phyloP scores from a whole-genome alignment of 2,329 filamentous ascomycete species.

The Fusarium sp. region DNA sequence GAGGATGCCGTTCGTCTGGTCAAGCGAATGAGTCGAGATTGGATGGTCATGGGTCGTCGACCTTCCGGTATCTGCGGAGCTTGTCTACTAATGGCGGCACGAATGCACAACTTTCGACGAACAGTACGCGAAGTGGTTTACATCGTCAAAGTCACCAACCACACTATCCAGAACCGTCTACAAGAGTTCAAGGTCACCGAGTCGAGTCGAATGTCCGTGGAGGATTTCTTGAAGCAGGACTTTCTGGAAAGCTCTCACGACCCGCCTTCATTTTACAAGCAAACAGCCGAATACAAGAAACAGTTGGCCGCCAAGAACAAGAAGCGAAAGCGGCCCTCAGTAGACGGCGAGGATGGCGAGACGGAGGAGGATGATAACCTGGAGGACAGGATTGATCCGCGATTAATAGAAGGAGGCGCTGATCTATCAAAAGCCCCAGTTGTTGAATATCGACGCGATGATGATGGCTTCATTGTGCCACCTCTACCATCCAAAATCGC shows the following conservation, averaged over 20 bases:
- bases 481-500: slow-evolving; percentile 59
- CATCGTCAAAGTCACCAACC: slow-evolving; percentile 94
- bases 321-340: slow-evolving; percentile 60
- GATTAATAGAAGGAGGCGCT: slow-evolving; percentile 50
- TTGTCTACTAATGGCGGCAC: slow-evolving; percentile 91
- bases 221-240: slow-evolving; percentile 81
- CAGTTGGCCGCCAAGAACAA: slow-evolving; percentile 63
- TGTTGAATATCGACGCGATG: slow-evolving; percentile 65
- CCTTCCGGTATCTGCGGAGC: slow-evolving; percentile 95
- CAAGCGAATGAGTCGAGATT: slow-evolving; percentile 93
- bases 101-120: slow-evolving; percentile 97
- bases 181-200: slow-evolving; percentile 92
- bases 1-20: slow-evolving; percentile 89
- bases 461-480: slow-evolving; percentile 78
- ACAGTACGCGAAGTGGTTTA: slow-evolving; percentile 97
- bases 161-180: slow-evolving; percentile 90
- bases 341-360: slow-evolving; percentile 46
- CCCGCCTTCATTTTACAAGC: slow-evolving; percentile 84
- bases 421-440: slow-evolving; percentile 54
- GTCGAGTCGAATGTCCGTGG: slow-evolving; percentile 85
- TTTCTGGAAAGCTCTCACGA: slow-evolving; percentile 81
- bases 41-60: slow-evolving; percentile 95
- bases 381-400: slow-evolving; percentile 26
- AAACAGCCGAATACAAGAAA: slow-evolving; percentile 70
- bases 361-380: slow-evolving; percentile 26